Percentiles rank a stretch among this genome's conserved stretches.
Conservation (phyloP, 2,329 filamentous ascomycete genomes). For the Verruconis gallopava region DNA sequence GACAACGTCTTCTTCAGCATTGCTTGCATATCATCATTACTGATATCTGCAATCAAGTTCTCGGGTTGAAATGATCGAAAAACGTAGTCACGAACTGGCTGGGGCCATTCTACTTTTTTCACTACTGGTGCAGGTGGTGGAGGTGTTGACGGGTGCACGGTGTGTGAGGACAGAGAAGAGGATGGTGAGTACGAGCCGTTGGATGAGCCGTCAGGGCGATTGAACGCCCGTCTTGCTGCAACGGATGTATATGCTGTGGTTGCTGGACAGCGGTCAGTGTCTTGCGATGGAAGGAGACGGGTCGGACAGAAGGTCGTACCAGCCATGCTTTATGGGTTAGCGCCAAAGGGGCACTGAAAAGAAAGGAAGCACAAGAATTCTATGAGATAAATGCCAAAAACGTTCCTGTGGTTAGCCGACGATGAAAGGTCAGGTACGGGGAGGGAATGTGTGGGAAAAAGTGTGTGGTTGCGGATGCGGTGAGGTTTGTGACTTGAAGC, state of each 20-base stretch:
- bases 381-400: background rate
- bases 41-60: constrained; percentile 38
- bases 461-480: no score
- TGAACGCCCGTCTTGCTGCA: constrained; percentile 28
- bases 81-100: constrained; percentile 77
- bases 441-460: background rate
- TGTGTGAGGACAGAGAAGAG: background rate
- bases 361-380: no score
- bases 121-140: constrained; percentile 46
- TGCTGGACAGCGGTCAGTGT: background rate
- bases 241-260: constrained; percentile 33
- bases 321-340: constrained; percentile 5
- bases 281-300: background rate
- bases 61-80: constrained; percentile 72
- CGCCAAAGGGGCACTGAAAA: constrained; percentile 2
- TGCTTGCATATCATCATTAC: constrained; percentile 57
- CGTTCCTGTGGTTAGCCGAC: background rate
- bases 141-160: constrained; percentile 22
- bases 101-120: constrained; percentile 7
- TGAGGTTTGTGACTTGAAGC: no score
- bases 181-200: background rate
- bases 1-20: constrained; percentile 82
- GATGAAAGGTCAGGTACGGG: background rate
- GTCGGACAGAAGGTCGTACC: constrained; percentile 3
- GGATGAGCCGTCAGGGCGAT: constrained; percentile 14